phyloP scores from a whole-genome alignment of 805 yeast species.

The Starmera pachycereana region DNA sequence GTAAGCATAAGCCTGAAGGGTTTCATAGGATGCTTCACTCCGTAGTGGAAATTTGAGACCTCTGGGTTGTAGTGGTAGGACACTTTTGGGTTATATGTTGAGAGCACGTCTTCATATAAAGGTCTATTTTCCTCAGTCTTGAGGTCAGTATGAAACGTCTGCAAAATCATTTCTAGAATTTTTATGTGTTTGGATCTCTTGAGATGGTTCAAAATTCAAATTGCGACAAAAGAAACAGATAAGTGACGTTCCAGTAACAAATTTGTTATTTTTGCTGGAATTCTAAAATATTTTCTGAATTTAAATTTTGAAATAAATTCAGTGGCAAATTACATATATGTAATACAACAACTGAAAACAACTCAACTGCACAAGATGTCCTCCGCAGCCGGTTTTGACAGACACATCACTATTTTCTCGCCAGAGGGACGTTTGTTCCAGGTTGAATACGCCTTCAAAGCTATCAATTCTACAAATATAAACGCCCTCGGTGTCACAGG shows the following conservation, averaged over 20 bases:
- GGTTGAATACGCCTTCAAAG: constrained; percentile 97
- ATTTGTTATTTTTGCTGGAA: too few relatives aligned
- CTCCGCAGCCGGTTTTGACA: constrained; percentile 87
- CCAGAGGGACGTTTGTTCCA: constrained; percentile 97
- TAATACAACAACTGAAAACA: too few relatives aligned
- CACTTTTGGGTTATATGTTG: constrained; percentile 45
- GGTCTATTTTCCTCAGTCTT: constrained; percentile 35
- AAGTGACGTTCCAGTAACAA: too few relatives aligned
- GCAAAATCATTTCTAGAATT: constrained; percentile 1
- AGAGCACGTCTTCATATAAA: constrained; percentile 31
- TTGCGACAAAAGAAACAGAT: background rate
- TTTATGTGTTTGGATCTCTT: background rate
- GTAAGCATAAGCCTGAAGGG: constrained; percentile 91
- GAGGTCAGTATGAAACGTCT: constrained; percentile 30
- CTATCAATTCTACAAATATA: constrained; percentile 85
- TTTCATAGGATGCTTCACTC: constrained; percentile 96
- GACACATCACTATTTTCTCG: constrained; percentile 96
- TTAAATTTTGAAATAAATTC: too few relatives aligned
- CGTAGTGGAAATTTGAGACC: constrained; percentile 77
- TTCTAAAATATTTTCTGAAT: too few relatives aligned
- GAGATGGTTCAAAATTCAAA: background rate
- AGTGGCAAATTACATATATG: too few relatives aligned
- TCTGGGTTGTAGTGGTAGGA: constrained; percentile 84
- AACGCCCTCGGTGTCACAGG: constrained; percentile 86
- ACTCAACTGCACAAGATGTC: constrained; percentile 21